Base-by-base conservation (phyloP, 768 basidiomycete species). In the Lyophyllum atratum region DNA sequence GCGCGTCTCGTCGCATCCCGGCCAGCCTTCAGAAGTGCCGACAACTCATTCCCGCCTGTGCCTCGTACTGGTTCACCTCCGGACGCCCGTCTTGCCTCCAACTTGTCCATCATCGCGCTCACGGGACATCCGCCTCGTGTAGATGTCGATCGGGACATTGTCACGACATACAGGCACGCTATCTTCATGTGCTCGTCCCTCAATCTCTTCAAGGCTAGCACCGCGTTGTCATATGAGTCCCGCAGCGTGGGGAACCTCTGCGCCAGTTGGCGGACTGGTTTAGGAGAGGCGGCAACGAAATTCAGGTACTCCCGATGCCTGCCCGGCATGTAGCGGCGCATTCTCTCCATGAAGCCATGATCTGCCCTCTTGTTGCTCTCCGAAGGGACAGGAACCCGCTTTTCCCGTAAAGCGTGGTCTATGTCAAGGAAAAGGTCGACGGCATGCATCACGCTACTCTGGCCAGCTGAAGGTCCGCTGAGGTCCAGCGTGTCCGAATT, bases 321-420 rank as follows among this genome's bases (percentile, higher is more conserved):
- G 14, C 90, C 89, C 0, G 96, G 95, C 96, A 98, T 98, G 74
- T 98, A 98, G 21, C 84, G 83, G 55, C 92, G 77, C 95, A 97
- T 97, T 47, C 93, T 82, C 56, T 90, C 87, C 88, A 98, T 94
- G 76, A 98, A 98, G 0, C 86, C 84, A 34, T 74, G 79, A 71
- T 84, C 92, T 39, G 80, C 89, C 64, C 71, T 82, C 73, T 83
- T 86, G 69, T 92, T 85, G 55, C 77, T 71, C 46, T 79, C 72
- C 52, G 91, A 86, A 52, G 93, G 81, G 22, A 83, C 74, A 59
- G 89, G 90, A 72, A 84, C 74, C 66, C 87, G 79, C 70, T 85
- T 79, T 59, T 87, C 80, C 42, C 84, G 79, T 67, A 94, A 86
- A 60, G 88, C 89, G 73, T 93, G 90, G 73, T 98, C 88, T 70